Evolutionary conservation across 768 basidiomycete species (phyloP), one percentile per base, ranked within the genome.

Genomic region (Stropharia rugosoannulata): DNA sequence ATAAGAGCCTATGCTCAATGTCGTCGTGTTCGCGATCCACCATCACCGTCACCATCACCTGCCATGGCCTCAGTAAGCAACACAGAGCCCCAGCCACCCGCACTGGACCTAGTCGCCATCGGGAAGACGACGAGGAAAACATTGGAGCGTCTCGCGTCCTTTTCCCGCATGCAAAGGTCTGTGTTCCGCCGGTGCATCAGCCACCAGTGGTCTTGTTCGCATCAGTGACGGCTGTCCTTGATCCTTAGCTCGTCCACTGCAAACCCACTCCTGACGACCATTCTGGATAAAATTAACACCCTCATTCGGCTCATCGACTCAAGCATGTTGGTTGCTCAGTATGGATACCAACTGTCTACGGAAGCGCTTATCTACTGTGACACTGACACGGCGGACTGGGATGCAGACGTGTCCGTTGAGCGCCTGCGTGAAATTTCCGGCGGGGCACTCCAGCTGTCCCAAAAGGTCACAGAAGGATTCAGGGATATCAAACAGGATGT

Each of bases 111-210:
- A 8, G 41, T 61, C 13, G 53, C 59, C 10, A 62, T 70, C 11
- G 74, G 70, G 4, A 66, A 64, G 41, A 63, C 63, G 9, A 74
- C 72, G 1, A 60, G 69, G 29, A 75, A 74, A 58, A 70, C 72
- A 3, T 63, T 74, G n/a, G 72, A 75, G 48, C 69, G 74, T 8
- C 65, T 75, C 15, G 70, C 69, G 4, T 73, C 73, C 10, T 75
- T 73, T 53, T 68, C 65, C 15, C 64, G 62, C 12, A 59, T 74
- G 41, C 65, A 64, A 59, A 63, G 69, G 69, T 74, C 57, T 35
- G 36, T 27, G 29, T 7, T 56, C 13, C 46, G 19, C 27, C 25
- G 27, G 25, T 12, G 13, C 25, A 11, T 27, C n/a, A 43, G n/a
- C 18, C 15, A 43, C n/a, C 49, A 36, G 35, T 35, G 22, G n/a